Evolutionary conservation across 2,329 filamentous ascomycete species (phyloP).

Genomic region (Penicillium sp.): DNA sequence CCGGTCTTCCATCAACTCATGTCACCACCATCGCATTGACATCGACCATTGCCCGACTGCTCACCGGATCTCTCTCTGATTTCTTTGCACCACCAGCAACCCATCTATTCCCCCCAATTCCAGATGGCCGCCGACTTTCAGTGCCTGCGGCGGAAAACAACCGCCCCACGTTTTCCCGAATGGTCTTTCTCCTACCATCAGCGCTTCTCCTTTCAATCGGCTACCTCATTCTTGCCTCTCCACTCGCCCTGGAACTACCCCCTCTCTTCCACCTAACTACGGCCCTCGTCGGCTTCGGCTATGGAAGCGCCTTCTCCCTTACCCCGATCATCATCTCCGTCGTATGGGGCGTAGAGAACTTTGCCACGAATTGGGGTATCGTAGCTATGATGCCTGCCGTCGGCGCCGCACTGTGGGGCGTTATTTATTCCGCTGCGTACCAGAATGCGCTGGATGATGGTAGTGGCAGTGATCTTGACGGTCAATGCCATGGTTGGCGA

Average conservation of each 20-base stretch:
- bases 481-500: conserved; percentile 74
- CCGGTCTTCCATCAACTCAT: conserved; percentile 72
- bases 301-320: conserved; percentile 87
- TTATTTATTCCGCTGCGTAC: conserved; percentile 69
- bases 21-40: conserved; percentile 90
- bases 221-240: conserved; percentile 75
- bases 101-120: conserved; percentile 57
- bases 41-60: conserved; percentile 84
- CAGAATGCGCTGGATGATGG: conserved; percentile 42
- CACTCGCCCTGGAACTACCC: conserved; percentile 74
- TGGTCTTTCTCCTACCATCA: conserved; percentile 76
- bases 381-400: conserved; percentile 87
- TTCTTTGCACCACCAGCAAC: conserved; percentile 71
- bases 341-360: conserved; percentile 98
- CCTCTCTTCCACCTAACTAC: conserved; percentile 85
- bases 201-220: conserved; percentile 73
- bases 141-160: conserved; percentile 26
- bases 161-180: conserved; percentile 68
- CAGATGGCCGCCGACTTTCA: conserved; percentile 36
- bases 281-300: conserved; percentile 81
- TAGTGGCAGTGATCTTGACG: conserved; percentile 38
- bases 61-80: conserved; percentile 87
- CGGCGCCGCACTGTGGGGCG: conserved; percentile 85
- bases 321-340: conserved; percentile 93
- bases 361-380: conserved; percentile 97